These are phyloP conservation scores for Haematococcus sp. DNA, from an alignment of 139 green algal genomes.

Conservation along the genomic window DNA sequence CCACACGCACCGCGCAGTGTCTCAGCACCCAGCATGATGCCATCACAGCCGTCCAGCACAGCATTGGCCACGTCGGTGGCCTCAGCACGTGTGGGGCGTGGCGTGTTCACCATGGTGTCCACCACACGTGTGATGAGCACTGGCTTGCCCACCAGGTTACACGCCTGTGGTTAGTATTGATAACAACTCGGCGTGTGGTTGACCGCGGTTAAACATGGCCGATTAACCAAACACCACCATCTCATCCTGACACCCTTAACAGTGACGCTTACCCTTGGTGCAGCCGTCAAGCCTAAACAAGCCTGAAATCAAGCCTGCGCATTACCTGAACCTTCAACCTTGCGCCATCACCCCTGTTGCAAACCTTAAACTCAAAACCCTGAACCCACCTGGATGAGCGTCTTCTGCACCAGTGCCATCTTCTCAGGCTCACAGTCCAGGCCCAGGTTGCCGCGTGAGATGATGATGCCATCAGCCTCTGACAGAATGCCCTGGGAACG, in stretches of 20 bases:
- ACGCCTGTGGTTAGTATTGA: slow-evolving; percentile 39
- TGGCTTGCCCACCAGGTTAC: slow-evolving; percentile 88
- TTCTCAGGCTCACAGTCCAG: slow-evolving; percentile 85
- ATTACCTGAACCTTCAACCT: too few species aligned
- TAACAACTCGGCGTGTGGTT: too few species aligned
- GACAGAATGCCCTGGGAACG: slow-evolving; percentile 56
- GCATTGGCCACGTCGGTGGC: slow-evolving; percentile 89
- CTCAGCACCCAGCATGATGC: slow-evolving; percentile 83
- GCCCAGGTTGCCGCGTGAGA: slow-evolving; percentile 85
- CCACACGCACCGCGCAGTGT: slow-evolving; percentile 29
- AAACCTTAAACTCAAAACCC: too few species aligned
- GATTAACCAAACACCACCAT: too few species aligned
- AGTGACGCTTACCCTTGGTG: too few species aligned
- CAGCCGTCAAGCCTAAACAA: too few species aligned
- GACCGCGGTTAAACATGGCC: too few species aligned
- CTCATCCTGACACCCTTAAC: too few species aligned
- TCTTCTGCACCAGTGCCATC: slow-evolving; percentile 81
- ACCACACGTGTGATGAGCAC: slow-evolving; percentile 84
- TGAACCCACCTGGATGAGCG: slow-evolving; percentile 38
- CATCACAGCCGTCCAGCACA: slow-evolving; percentile 88
- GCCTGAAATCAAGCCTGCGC: too few species aligned
- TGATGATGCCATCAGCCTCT: slow-evolving; percentile 82
- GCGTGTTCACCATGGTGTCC: slow-evolving; percentile 85
- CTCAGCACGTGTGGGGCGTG: slow-evolving; percentile 85
- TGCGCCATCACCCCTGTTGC: too few species aligned